Conservation (phyloP, 352 stramenopile genomes). For the Phytophthora constricta region DNA sequence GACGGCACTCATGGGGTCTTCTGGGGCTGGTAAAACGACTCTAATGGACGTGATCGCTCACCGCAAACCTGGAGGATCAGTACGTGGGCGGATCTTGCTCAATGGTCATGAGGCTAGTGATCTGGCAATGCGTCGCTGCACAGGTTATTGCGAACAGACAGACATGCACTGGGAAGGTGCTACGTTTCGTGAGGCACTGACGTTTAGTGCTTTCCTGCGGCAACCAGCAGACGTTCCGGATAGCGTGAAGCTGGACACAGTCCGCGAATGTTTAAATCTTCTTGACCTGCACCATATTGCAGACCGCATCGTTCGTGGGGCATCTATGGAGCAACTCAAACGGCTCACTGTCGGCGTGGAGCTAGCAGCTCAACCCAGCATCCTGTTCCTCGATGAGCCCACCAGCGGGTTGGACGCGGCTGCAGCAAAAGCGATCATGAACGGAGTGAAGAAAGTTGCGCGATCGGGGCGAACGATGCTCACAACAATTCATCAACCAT, state of each 20-base stretch:
- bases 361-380: constrained; percentile 50
- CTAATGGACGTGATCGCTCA: constrained; percentile 50
- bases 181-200: constrained; percentile 90
- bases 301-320: constrained; percentile 44
- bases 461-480: constrained; percentile 80
- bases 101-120: constrained; percentile 58
- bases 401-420: constrained; percentile 76
- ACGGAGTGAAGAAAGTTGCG: constrained; percentile 65
- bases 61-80: constrained; percentile 41
- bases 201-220: constrained; percentile 89
- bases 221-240: constrained; percentile 44
- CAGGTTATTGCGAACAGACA: constrained; percentile 64
- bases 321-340: constrained; percentile 62
- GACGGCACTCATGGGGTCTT: constrained; percentile 70
- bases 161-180: constrained; percentile 53
- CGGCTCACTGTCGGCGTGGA: constrained; percentile 59
- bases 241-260: constrained; percentile 44
- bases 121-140: constrained; percentile 51
- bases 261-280: constrained; percentile 86
- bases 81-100: constrained; percentile 56
- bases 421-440: constrained; percentile 70
- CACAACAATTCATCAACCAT: constrained; percentile 51
- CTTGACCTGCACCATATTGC: constrained; percentile 72
- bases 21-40: constrained; percentile 49
- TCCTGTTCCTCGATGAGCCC: constrained; percentile 65